Evolutionary conservation across 257 asterid species (phyloP).

Genomic region (Apocynum venetum): DNA sequence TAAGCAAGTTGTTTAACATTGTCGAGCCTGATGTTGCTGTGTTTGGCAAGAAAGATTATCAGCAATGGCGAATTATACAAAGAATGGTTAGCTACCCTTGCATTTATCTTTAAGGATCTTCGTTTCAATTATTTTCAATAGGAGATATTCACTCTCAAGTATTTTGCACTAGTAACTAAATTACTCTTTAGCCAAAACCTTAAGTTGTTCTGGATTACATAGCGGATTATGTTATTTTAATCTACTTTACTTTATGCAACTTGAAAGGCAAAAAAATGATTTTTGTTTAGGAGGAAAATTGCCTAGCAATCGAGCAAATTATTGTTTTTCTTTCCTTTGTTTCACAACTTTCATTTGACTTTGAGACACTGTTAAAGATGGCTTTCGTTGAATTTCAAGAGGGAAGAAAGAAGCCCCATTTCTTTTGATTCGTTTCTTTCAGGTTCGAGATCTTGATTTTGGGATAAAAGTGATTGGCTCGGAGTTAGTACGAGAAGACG

Average conservation of each 20-base stretch:
- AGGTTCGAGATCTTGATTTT: conserved; percentile 92
- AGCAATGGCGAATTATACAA: conserved; percentile 74
- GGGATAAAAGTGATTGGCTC: conserved; percentile 71
- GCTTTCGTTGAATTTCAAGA: neutral
- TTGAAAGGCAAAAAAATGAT: no score
- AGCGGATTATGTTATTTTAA: neutral
- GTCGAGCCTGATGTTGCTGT: conserved; percentile 93
- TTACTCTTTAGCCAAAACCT: neutral
- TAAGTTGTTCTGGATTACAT: neutral
- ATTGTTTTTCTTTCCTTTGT: neutral
- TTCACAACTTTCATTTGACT: neutral
- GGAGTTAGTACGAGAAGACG: conserved; percentile 65
- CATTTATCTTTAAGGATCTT: neutral
- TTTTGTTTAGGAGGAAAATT: neutral
- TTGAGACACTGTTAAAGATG: neutral
- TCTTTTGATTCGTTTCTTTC: conserved; percentile 22
- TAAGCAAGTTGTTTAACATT: conserved; percentile 73
- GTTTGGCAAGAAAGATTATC: conserved; percentile 97
- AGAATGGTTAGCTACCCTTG: conserved; percentile 54
- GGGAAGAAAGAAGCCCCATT: neutral
- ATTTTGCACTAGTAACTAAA: neutral
- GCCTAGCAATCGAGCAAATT: neutral
- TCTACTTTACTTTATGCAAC: neutral
- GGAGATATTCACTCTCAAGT: neutral
- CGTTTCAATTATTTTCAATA: neutral